Percentiles rank a stretch among this genome's conserved stretches.
phyloP scores from a whole-genome alignment of 2,329 filamentous ascomycete genomes.

The Nannizziopsis arthrosporioides region DNA sequence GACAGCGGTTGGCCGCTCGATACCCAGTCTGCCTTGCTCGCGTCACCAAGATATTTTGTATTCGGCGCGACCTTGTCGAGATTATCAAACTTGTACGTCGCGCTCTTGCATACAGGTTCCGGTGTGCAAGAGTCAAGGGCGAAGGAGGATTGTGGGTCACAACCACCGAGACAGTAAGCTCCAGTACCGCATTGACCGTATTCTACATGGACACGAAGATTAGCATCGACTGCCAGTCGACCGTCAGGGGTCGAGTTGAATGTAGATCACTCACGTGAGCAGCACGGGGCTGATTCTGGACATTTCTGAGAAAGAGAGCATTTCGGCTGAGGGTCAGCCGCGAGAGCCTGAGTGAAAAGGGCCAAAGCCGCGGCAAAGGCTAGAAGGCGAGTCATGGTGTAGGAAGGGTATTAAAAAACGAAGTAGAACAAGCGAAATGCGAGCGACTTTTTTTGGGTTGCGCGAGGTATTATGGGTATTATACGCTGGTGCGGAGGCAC shows the following conservation, averaged over 20 bases:
- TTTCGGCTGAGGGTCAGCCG: conserved; percentile 21
- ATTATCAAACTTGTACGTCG: conserved; percentile 60
- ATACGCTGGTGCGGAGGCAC: neutral
- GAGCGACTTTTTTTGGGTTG: neutral
- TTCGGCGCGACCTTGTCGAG: conserved; percentile 60
- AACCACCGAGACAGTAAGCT: conserved; percentile 90
- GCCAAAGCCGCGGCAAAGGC: conserved; percentile 24
- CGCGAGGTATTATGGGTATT: neutral
- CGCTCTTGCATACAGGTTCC: conserved; percentile 65
- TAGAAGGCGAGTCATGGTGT: conserved; percentile 28
- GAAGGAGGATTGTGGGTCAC: conserved; percentile 76
- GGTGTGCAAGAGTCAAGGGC: conserved; percentile 75
- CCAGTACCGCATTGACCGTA: conserved; percentile 89
- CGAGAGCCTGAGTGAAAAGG: conserved; percentile 25
- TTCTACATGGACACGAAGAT: conserved; percentile 42
- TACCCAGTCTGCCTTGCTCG: conserved; percentile 74
- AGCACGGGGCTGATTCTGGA: conserved; percentile 61
- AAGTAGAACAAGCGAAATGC: neutral
- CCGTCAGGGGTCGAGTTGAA: neutral
- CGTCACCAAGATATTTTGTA: conserved; percentile 74
- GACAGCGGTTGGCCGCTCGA: conserved; percentile 61
- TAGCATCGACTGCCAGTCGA: neutral
- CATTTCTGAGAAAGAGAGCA: conserved; percentile 47
- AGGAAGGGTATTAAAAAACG: neutral
- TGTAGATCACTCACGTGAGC: conserved; percentile 55